Evolutionary conservation across 495 filamentous ascomycete genomes (phyloP).

Genomic region (Hypoxylon crocopeplum): DNA sequence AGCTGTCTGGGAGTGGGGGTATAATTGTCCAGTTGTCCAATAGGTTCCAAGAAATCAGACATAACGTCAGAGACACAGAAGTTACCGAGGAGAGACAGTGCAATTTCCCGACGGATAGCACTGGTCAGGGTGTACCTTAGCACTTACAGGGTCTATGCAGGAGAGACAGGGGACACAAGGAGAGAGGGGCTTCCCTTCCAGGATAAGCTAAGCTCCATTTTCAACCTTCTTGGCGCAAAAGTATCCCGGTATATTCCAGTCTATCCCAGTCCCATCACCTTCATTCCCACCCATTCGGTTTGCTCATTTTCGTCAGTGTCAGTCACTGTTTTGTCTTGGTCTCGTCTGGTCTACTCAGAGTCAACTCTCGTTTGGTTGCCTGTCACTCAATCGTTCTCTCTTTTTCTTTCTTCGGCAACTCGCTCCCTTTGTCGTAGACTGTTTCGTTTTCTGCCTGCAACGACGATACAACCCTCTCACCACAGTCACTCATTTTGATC

Average conservation of each 20-base stretch:
- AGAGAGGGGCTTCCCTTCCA: not conserved
- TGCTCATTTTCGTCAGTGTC: constrained; percentile 26
- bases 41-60: not conserved
- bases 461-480: constrained; percentile 1
- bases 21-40: not conserved
- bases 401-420: constrained; percentile 22
- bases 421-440: constrained; percentile 15
- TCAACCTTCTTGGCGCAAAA: no score
- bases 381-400: not conserved
- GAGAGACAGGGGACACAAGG: not conserved
- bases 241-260: not conserved
- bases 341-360: constrained; percentile 18
- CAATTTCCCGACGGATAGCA: constrained; percentile 19
- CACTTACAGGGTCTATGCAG: not conserved
- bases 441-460: constrained; percentile 1
- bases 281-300: constrained; percentile 34
- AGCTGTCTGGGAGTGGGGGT: constrained; percentile 1
- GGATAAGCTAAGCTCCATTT: no score
- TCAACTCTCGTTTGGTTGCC: not conserved
- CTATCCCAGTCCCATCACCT: constrained; percentile 28
- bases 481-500: constrained; percentile 36
- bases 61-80: constrained; percentile 1
- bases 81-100: constrained; percentile 30
- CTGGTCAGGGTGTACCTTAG: not conserved
- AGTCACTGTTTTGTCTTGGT: constrained; percentile 12